Evolutionary conservation across 2,329 filamentous ascomycete species (phyloP), one percentile per base, ranked within the genome.

Genomic region (Berkeleyomyces basicola): DNA sequence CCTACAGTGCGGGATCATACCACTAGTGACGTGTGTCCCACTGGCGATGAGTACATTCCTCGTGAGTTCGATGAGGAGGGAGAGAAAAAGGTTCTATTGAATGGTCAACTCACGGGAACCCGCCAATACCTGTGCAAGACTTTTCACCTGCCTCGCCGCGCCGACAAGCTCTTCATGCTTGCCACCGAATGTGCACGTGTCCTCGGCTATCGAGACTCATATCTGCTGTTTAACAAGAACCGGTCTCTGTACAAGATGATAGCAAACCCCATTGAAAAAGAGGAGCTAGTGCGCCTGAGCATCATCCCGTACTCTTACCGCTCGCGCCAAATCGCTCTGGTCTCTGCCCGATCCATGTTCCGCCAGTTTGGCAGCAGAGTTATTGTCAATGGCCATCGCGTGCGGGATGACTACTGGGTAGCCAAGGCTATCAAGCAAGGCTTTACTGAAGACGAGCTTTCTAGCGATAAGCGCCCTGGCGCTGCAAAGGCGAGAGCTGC

Each of bases 341-440:
- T 99, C 51, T 97, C 93, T 0, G 93, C 93, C 39, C 85, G 90
- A 67, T 97, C 92, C 68, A 99, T 99, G 93, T 99, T 97, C 74
- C 85, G 93, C 51, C 93, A 99, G 72, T 99, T 99, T 73, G 93
- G 93, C 58, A 96, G 91, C 73, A 83, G 93, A 66, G 87, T 99
- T 61, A 93, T 99, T 67, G 84, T 88, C 43, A 88, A 91, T 69
- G 93, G 93, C 42, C 82, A 92, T 66, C 81, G 93, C 64, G 93
- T 99, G 49, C 86, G 93, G 59, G 93, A 99, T 74, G 93, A 99
- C 72, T 99, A 99, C 74, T 99, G 93, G 93, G 93, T 97, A 74
- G 88, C 86, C 70, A 97, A 97, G 74, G 93, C 93, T 6, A 82
- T 88, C 58, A 99, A 97, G 74, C 93, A 99, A 74, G 93, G 93